A percentile compares a stretch with the other conserved stretches of the same genome.
Conservation (phyloP, 352 stramenopile genomes). For the Blastocystis sp. region DNA sequence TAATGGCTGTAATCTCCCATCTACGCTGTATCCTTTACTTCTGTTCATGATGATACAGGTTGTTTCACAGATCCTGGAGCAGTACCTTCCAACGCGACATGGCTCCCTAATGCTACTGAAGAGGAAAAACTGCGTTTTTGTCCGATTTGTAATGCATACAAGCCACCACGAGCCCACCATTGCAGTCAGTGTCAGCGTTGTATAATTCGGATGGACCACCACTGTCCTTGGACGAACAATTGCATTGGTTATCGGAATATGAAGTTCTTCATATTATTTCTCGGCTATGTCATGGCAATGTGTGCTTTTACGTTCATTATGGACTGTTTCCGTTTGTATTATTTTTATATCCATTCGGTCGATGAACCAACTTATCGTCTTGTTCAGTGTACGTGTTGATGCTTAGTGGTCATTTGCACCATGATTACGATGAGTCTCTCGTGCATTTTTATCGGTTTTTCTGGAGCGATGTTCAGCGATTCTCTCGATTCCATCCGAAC, state of each 20-base stretch:
- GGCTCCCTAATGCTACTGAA: not conserved
- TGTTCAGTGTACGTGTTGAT: not conserved
- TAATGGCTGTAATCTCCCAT: constrained; percentile 36
- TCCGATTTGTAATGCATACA: constrained; percentile 72
- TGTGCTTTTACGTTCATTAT: constrained; percentile 19
- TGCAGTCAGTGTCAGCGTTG: constrained; percentile 74
- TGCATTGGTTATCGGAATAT: constrained; percentile 71
- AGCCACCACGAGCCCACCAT: constrained; percentile 72
- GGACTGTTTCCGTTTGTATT: not conserved
- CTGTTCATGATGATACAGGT: not conserved
- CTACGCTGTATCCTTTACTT: not conserved
- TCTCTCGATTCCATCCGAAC: not conserved
- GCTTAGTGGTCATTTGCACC: not conserved
- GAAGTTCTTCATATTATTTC: constrained; percentile 73
- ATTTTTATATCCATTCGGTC: not conserved
- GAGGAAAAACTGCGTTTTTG: constrained; percentile 66
- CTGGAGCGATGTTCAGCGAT: constrained; percentile 20
- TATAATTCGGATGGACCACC: constrained; percentile 73
- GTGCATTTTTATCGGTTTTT: constrained; percentile 11
- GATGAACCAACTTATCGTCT: not conserved
- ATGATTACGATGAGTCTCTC: constrained; percentile 53
- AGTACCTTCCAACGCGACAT: not conserved
- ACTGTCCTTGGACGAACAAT: constrained; percentile 77
- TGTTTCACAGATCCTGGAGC: constrained; percentile 52
- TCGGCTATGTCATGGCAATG: constrained; percentile 66